Conservation (phyloP, 2,329 filamentous ascomycete genomes). For the Atkinsonella texensis region DNA sequence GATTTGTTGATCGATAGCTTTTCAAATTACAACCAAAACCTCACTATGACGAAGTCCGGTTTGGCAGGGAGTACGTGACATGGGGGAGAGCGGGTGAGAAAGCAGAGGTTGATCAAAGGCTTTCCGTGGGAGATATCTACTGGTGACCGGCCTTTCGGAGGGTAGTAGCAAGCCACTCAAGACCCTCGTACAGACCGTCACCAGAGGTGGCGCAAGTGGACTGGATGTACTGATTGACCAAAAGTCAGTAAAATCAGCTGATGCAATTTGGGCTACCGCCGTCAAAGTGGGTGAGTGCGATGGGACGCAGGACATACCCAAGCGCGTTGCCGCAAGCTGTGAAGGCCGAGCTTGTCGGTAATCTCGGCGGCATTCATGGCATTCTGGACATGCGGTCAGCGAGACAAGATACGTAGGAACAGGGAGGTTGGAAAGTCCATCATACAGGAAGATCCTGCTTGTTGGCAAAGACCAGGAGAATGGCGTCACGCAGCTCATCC, state of each 20-base stretch:
- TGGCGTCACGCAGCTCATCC: slow-evolving; percentile 93
- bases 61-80: slow-evolving; percentile 26
- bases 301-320: slow-evolving; percentile 60
- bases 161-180: slow-evolving; percentile 80
- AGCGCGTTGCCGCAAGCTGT: slow-evolving; percentile 95
- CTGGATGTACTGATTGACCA: slow-evolving; percentile 73
- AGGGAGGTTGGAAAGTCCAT: slow-evolving; percentile 13
- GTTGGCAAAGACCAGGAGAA: slow-evolving; percentile 97
- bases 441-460: slow-evolving; percentile 98
- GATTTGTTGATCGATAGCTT: slow-evolving; percentile 43
- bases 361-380: slow-evolving; percentile 99
- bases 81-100: slow-evolving; percentile 24
- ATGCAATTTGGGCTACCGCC: not conserved
- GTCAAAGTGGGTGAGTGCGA: not conserved
- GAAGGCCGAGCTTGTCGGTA: slow-evolving; percentile 98
- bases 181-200: slow-evolving; percentile 98
- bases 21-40: slow-evolving; percentile 47
- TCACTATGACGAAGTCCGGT: slow-evolving; percentile 30
- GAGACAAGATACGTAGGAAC: not conserved
- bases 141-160: slow-evolving; percentile 63
- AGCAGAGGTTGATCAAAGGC: slow-evolving; percentile 20
- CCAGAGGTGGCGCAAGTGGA: slow-evolving; percentile 97
- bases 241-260: slow-evolving; percentile 6
- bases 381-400: slow-evolving; percentile 47
- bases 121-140: slow-evolving; percentile 36